Evolutionary conservation across 2,329 filamentous ascomycete genomes (phyloP).

Genomic region (Paecilomyces fulvus): DNA sequence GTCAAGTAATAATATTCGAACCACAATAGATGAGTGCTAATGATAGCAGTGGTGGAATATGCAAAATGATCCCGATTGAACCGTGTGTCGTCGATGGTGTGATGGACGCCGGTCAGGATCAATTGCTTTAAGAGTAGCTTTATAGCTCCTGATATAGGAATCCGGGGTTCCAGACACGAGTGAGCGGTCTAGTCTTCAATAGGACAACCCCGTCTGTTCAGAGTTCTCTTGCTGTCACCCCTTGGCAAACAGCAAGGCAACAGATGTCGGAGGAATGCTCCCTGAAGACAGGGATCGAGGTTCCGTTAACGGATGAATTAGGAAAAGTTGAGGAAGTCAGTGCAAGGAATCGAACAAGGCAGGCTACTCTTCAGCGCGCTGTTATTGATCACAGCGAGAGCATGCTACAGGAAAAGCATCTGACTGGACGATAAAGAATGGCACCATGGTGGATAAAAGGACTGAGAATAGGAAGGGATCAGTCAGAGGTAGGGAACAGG

Average conservation of each 20-base stretch:
- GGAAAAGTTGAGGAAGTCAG: slow-evolving; percentile 1
- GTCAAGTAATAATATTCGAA: slow-evolving; percentile 1
- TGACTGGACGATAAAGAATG: slow-evolving; percentile 13
- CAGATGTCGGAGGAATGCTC: background rate
- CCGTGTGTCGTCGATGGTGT: background rate
- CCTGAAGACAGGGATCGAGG: background rate
- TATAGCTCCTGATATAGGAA: background rate
- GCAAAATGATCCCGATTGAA: slow-evolving; percentile 4
- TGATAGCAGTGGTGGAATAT: background rate
- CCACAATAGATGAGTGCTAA: background rate
- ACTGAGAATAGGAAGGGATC: slow-evolving; percentile 5
- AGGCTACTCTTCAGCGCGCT: slow-evolving; percentile 6
- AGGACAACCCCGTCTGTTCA: background rate
- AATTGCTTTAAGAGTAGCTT: background rate
- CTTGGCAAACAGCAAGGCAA: background rate
- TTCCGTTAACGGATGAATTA: slow-evolving; percentile 8
- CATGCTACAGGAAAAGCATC: slow-evolving; percentile 13
- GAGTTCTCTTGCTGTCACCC: background rate
- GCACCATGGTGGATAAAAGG: slow-evolving; percentile 8
- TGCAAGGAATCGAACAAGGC: slow-evolving; percentile 7
- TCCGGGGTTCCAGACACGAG: background rate
- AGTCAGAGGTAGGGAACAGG: background rate
- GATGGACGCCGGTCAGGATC: background rate
- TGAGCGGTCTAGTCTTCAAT: background rate
- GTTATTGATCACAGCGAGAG: slow-evolving; percentile 12